Conservation (phyloP, 1,139 yeast genomes). For the Yamadazyma siamensis region DNA sequence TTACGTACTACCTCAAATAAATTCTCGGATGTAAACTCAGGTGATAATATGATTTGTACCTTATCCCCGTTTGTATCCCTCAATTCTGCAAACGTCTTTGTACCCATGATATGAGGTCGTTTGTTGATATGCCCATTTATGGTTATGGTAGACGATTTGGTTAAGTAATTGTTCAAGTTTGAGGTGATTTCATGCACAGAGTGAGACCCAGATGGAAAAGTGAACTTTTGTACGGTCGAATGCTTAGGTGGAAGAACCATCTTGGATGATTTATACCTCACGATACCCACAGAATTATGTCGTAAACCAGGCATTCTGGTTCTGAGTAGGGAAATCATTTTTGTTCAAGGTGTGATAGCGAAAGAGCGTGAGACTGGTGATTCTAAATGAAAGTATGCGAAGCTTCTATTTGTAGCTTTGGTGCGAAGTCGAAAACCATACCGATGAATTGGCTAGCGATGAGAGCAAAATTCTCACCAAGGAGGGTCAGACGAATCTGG, state of each 20-base stretch:
- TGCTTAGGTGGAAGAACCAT: conserved; percentile 5
- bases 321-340: too few relatives aligned
- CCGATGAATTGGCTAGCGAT: too few relatives aligned
- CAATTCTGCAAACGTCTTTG: conserved; percentile 63
- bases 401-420: too few relatives aligned
- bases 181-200: conserved; percentile 19
- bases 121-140: conserved; percentile 81
- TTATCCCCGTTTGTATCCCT: conserved; percentile 69
- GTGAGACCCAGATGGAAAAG: conserved; percentile 38
- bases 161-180: conserved; percentile 13
- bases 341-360: too few relatives aligned
- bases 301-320: too few relatives aligned
- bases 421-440: too few relatives aligned
- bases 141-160: conserved; percentile 20
- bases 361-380: too few relatives aligned
- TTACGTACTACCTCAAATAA: conserved; percentile 43
- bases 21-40: conserved; percentile 37
- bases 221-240: conserved; percentile 26
- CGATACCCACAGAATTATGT: too few relatives aligned
- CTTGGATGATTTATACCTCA: too few relatives aligned
- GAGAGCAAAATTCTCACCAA: too few relatives aligned
- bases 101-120: conserved; percentile 52
- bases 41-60: conserved; percentile 57
- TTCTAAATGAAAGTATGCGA: too few relatives aligned
- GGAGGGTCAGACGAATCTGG: too few relatives aligned